Evolutionary conservation across 495 filamentous ascomycete species (phyloP), one percentile per base, ranked within the genome.

Genomic region (Lasiosphaeris hirsuta): DNA sequence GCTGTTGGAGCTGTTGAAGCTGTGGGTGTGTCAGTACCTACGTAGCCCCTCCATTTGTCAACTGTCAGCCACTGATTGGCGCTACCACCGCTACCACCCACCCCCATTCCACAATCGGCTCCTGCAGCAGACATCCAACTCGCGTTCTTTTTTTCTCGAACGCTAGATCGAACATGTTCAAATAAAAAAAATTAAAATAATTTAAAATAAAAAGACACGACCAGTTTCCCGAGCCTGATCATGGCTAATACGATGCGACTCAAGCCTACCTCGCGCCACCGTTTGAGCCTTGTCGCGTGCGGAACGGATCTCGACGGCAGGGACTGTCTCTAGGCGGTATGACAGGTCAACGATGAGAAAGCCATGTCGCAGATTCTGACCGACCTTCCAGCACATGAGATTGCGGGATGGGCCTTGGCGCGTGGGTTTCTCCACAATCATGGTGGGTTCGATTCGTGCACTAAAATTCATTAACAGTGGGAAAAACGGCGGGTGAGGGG

Each of bases 341-440:
- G 51, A 54, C 51, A 54, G 36, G 50, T 53, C 50, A 40, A 41
- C 35, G 40, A 30, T 30, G 23, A 30, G 10, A 17, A 40, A 42
- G 19, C 50, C 50, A 41, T 53, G 39, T 54, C 17, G 51, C 38
- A 23, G 13, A 34, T 42, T 11, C 23, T 43, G 18, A 6, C 17
- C 18, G 7, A 51, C 42, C 19, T 34, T 43, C 38, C 8, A 17
- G 8, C 35, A 35, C 10, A 14, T 39, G n/a, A 41, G 50, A 56
- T 19, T 52, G 46, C 48, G 53, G 53, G 58, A 61, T 51, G 35
- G 35, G 56, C 33, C 58, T 56, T 61, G 58, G 58, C 58, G 47
- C 11, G 58, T 41, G 52, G 52, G 17, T 41, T 47, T 41, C 53
- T 56, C 53, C 53, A 56, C 53, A 56, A 43, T 43, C 41, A 23